Base-by-base conservation (phyloP, 2,329 filamentous ascomycete species). In the Ascochyta pisi region DNA sequence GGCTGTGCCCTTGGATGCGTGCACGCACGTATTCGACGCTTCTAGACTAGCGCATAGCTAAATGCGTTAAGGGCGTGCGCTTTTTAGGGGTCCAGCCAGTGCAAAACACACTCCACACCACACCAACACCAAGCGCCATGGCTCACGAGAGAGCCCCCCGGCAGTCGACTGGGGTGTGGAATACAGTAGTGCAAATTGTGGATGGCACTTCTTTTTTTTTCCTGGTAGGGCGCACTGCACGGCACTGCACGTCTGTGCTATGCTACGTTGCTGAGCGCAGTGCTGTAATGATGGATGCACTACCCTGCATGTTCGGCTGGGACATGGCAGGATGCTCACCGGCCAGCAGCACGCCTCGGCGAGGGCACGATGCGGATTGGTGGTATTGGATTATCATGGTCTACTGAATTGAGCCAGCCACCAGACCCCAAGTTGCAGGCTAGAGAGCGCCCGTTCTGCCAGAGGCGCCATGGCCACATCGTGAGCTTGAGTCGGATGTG, bases 391-490 rank as follows among this genome's bases (percentile, higher is more conserved):
- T 35, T 41, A 37, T 41, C 35, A 34, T 23, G 23, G 12, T 27
- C 53, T 38, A 42, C 53, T 37, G 37, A 12, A 37, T 15, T 55
- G 53, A 46, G 53, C 53, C 53, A 55, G 53, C 53, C 53, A 55
- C 47, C 16, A 47, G 19, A 5, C 37, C 8, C 16, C 47, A 40
- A 42, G 41, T 46, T 34, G 15, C 31, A 45, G 42, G 47, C 53
- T 55, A 50, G 29, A 42, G 42, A 39, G 37, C 29, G 47, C 53
- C 52, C 27, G 5, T 8, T n/a, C 15, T 38, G 19, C 5, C 27
- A 22, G 24, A 46, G 24, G 52, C 37, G 15, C 37, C 19, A 15
- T 29, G 40, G 35, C 40, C 34, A 45, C 40, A 48, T 49, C 40
- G 27, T 40, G 35, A 50, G 19, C 26, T 31, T 40, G 40, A 45